Evolutionary conservation across 192 early-diverging fungal genomes (phyloP), one percentile per base, ranked within the genome.

Genomic region (Entophlyctis helioformis): DNA sequence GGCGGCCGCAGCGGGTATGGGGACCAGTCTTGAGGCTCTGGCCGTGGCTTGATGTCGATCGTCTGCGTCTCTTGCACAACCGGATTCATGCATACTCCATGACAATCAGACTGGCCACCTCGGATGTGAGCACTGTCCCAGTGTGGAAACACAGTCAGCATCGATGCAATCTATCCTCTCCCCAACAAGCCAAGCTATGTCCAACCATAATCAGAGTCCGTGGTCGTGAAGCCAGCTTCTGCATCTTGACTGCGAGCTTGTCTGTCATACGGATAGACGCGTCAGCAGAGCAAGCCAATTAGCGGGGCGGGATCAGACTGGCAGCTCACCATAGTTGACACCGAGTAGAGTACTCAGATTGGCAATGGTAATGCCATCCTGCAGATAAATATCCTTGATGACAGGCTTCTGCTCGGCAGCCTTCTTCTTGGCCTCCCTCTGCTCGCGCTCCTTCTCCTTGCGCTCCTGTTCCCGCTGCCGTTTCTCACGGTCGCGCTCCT

Each of bases 41-140:
- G 73, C 33, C 81, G 72, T 36, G 80, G 48, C n/a, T 54, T 69
- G 10, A 82, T 42, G 53, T 84, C 83, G 13, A 70, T 53, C 0
- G 67, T 51, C 1, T 60, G 69, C 35, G 63, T 56, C 5, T 58
- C 54, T 19, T 80, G 67, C 4, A 94, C 68, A 21, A 89, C 74
- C 33, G 93, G 90, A 44, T 86, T 86, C 37, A 90, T 75, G 42
- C 86, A 41, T 87, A 87, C 56, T 94, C 88, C 45, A 96, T 53
- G 1, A 80, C 90, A 54, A 96, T 76, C 48, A 89, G 59, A 27
- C 80, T 82, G 6, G 90, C 86, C 63, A 83, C 80, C 44, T 94
- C 90, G n/a, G 84, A 56, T 37, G 75, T 80, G 31, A 96, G 51
- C 38, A 91, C 79, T 65, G 27, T 20, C 15, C 25, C 26, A 59